Conservation (phyloP, 768 basidiomycete genomes). For the Pleurotus eryngii region DNA sequence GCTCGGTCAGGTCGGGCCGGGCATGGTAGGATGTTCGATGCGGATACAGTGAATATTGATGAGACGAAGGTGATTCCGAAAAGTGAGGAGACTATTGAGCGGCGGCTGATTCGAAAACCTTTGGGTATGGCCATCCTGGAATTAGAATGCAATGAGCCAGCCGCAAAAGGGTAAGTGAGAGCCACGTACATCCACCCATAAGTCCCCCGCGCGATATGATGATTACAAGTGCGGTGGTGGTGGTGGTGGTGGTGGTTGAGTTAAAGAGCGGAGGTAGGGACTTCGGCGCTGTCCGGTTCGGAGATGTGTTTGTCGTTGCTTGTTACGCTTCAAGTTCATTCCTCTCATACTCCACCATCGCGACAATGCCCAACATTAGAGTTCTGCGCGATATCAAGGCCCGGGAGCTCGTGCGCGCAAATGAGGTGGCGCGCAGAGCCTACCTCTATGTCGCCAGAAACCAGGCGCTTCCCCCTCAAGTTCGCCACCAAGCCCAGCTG, state of each 20-base stretch:
- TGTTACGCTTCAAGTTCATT: not conserved
- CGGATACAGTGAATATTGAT: constrained; percentile 75
- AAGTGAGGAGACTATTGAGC: constrained; percentile 72
- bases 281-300: not conserved
- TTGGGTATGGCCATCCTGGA: constrained; percentile 56
- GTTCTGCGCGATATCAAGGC: constrained; percentile 80
- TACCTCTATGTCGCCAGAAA: constrained; percentile 95
- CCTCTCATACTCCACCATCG: not conserved
- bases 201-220: not conserved
- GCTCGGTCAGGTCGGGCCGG: constrained; percentile 61
- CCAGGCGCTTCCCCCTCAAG: constrained; percentile 78
- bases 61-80: constrained; percentile 81
- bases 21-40: constrained; percentile 76
- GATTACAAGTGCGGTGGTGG: not conserved
- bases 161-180: not conserved
- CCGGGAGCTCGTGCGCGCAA: constrained; percentile 62
- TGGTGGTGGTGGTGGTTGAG: constrained; percentile 3
- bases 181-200: constrained; percentile 11
- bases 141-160: constrained; percentile 14
- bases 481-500: constrained; percentile 92
- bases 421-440: constrained; percentile 83
- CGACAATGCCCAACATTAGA: constrained; percentile 39
- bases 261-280: not conserved
- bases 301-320: constrained; percentile 2
- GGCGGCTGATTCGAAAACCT: constrained; percentile 61